These are phyloP conservation scores for Zea mays DNA, from an alignment of 176 grass and related monocot species.

Conservation along the genomic window DNA sequence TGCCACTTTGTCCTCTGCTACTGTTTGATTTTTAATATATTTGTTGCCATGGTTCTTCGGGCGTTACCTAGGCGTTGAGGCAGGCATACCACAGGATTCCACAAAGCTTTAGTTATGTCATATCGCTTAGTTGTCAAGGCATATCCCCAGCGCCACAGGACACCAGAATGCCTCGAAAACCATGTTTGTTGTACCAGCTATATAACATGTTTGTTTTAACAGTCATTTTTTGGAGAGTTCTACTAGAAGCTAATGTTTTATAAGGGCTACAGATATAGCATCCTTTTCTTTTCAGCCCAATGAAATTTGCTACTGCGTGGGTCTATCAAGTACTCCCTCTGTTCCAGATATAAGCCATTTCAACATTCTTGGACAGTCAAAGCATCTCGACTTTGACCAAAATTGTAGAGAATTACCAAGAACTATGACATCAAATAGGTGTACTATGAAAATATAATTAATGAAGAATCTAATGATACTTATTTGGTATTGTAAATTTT, in stretches of 20 bases:
- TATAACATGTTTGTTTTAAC: neutral
- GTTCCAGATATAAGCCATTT: no score
- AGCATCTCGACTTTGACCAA: no score
- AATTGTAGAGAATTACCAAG: no score
- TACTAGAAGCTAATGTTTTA: neutral
- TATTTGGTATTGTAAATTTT: no score
- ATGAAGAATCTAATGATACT: no score
- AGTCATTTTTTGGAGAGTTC: neutral
- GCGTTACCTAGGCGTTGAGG: neutral
- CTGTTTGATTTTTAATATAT: neutral
- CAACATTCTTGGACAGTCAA: no score
- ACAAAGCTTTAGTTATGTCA: neutral
- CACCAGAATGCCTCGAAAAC: neutral
- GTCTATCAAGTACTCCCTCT: no score
- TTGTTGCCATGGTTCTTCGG: neutral
- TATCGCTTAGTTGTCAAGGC: neutral
- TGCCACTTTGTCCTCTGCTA: neutral
- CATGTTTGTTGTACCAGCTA: constrained; percentile 4
- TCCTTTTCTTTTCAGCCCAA: neutral
- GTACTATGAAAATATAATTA: no score
- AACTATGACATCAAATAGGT: no score
- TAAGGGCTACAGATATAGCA: neutral
- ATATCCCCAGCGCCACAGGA: neutral
- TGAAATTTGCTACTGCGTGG: neutral
- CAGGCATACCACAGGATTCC: neutral